Evolutionary conservation across 768 basidiomycete genomes (phyloP), one percentile per base, ranked within the genome.

Genomic region (Kwoniella newhampshirensis): DNA sequence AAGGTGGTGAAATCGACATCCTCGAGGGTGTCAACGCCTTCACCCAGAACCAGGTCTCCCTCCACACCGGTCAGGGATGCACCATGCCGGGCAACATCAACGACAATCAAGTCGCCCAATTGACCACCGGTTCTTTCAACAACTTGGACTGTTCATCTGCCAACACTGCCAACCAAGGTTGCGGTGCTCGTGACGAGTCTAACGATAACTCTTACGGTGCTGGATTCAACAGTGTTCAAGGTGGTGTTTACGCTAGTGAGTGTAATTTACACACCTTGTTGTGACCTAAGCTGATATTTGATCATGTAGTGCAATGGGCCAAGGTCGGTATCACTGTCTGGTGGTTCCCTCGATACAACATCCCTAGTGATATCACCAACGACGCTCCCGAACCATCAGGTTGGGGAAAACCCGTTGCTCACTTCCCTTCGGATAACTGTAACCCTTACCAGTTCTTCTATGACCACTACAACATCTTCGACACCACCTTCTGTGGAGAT

Each of bases 211-310:
- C 86, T 1, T 94, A 88, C 70, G 92, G 92, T n/a, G 75, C 81
- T n/a, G 84, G 80, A 12, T 97, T 93, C 80, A 97, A 97, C 75
- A 74, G 71, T n/a, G 85, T 82, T 63, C 84, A 85, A 9, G 92
- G 92, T 42, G 92, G 92, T 65, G 87, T 91, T 48, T 94, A 91
- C 78, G 88, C 88, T 49, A 89, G 89, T 91, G 70, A 75, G 88
- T 83, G 42, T 32, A 35, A 42, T 30, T 32, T 40, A 26, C 12
- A 13, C 46, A 54, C 15, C 54, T 4, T 28, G 25, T 27, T 42
- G 23, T 50, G 63, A 37, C 18, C 51, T 23, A 48, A 53, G n/a
- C 25, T 51, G 53, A 53, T 50, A 32, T 58, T 18, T 2, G 11
- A 12, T 12, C 35, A 20, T 18, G 53, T 67, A 87, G 84, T 87